Evolutionary conservation across 2,329 filamentous ascomycete genomes (phyloP).

Genomic region (Rutstroemia sp.): DNA sequence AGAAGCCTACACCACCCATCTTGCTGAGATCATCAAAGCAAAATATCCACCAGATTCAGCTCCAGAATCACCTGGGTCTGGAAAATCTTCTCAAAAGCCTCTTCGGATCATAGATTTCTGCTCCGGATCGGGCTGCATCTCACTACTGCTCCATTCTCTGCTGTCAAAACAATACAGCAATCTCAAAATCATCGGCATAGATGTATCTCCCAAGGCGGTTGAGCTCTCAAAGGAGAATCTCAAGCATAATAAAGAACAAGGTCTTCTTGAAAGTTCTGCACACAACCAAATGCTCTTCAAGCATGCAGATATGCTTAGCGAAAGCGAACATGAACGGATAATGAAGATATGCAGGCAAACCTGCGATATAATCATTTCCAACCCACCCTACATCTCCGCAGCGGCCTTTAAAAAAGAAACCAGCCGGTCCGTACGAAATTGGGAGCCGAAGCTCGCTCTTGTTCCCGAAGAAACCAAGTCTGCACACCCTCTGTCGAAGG

Average conservation of each 20-base stretch:
- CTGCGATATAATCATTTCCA: slow-evolving; percentile 61
- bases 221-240: slow-evolving; percentile 59
- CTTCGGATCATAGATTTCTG: slow-evolving; percentile 76
- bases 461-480: slow-evolving; percentile 39
- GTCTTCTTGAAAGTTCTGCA: slow-evolving; percentile 16
- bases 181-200: slow-evolving; percentile 62
- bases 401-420: slow-evolving; percentile 54
- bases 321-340: background rate
- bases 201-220: slow-evolving; percentile 62
- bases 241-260: slow-evolving; percentile 37
- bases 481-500: background rate
- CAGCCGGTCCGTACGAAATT: slow-evolving; percentile 66
- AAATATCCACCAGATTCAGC: too few relatives aligned
- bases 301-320: background rate
- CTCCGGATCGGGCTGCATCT: slow-evolving; percentile 85
- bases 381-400: slow-evolving; percentile 82
- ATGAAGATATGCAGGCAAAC: background rate
- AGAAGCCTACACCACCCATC: slow-evolving; percentile 55
- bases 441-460: slow-evolving; percentile 74
- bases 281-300: background rate
- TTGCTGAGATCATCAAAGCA: slow-evolving; percentile 33
- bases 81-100: background rate
- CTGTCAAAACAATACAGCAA: slow-evolving; percentile 35
- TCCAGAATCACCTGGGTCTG: background rate
- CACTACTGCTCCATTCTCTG: slow-evolving; percentile 63